phyloP scores from a whole-genome alignment of 73 alveolate species.

The Paramecium bursaria region DNA sequence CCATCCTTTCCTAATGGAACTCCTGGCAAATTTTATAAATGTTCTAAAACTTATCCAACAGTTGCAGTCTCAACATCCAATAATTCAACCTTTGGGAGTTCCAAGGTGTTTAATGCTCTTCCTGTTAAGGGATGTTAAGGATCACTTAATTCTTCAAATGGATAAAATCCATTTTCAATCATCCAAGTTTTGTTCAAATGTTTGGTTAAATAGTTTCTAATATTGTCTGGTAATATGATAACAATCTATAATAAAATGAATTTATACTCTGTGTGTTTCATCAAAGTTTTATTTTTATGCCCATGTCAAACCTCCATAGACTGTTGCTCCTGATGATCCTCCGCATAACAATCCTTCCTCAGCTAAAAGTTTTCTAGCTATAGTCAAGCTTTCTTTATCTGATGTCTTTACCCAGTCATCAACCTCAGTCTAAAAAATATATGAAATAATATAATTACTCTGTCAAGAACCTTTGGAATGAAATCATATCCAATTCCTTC shows the following conservation, averaged over 20 bases:
- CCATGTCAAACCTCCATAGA: constrained; percentile 78
- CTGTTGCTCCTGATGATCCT: constrained; percentile 85
- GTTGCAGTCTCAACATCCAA: constrained; percentile 41
- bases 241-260: constrained; percentile 54
- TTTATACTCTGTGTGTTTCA: constrained; percentile 76
- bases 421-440: constrained; percentile 51
- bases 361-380: constrained; percentile 83
- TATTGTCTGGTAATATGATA: constrained; percentile 80
- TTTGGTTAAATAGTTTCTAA: constrained; percentile 88
- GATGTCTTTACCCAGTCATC: constrained; percentile 81
- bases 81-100: background rate
- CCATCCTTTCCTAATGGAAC: constrained; percentile 30
- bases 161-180: constrained; percentile 82
- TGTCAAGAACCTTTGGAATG: constrained; percentile 85
- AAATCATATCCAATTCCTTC: constrained; percentile 94
- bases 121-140: constrained; percentile 52
- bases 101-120: background rate
- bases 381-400: constrained; percentile 77
- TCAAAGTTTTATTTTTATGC: constrained; percentile 73
- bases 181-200: constrained; percentile 89
- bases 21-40: constrained; percentile 15
- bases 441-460: constrained; percentile 24
- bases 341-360: constrained; percentile 90
- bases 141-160: constrained; percentile 67
- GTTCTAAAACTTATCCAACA: constrained; percentile 22